Evolutionary conservation across 2,329 filamentous ascomycete genomes (phyloP).

Genomic region (Grosmannia clavigera): DNA sequence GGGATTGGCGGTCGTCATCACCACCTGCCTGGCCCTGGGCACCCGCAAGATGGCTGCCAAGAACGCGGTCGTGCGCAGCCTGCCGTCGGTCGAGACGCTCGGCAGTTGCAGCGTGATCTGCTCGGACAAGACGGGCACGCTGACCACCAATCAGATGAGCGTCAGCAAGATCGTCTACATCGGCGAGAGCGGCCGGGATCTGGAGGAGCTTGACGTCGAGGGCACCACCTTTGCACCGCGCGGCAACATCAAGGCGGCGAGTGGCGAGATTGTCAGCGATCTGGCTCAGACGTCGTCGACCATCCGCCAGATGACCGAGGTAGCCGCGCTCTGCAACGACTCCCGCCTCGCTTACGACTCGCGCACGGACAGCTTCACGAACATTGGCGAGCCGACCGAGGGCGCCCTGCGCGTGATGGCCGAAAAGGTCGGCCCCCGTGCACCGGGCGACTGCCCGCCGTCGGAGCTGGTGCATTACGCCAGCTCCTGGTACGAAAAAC

Average conservation of each 20-base stretch:
- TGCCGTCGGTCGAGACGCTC: conserved; percentile 93
- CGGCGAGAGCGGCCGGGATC: conserved; percentile 54
- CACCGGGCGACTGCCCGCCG: conserved; percentile 39
- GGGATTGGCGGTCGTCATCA: conserved; percentile 94
- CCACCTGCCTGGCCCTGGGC: conserved; percentile 90
- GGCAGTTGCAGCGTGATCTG: conserved; percentile 99
- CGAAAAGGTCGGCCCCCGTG: conserved; percentile 85
- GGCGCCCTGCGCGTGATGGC: conserved; percentile 81
- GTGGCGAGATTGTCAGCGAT: conserved; percentile 57
- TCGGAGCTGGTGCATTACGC: conserved; percentile 64
- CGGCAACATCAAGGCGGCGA: conserved; percentile 52
- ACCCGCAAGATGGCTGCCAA: conserved; percentile 98
- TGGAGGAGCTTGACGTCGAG: conserved; percentile 81
- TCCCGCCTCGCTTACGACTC: conserved; percentile 71
- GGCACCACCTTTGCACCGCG: conserved; percentile 85
- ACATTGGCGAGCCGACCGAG: conserved; percentile 89
- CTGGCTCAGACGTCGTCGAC: conserved; percentile 61
- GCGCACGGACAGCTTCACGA: conserved; percentile 61
- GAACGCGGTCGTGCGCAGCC: conserved; percentile 90
- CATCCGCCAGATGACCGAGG: conserved; percentile 63
- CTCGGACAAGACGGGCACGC: conserved; percentile 96
- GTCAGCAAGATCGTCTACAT: conserved; percentile 87
- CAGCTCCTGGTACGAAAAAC: conserved; percentile 73
- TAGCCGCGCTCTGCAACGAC: conserved; percentile 77
- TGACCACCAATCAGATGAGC: conserved; percentile 99